Conservation (phyloP, 148 eudicot species). For the Silene uniflora region DNA sequence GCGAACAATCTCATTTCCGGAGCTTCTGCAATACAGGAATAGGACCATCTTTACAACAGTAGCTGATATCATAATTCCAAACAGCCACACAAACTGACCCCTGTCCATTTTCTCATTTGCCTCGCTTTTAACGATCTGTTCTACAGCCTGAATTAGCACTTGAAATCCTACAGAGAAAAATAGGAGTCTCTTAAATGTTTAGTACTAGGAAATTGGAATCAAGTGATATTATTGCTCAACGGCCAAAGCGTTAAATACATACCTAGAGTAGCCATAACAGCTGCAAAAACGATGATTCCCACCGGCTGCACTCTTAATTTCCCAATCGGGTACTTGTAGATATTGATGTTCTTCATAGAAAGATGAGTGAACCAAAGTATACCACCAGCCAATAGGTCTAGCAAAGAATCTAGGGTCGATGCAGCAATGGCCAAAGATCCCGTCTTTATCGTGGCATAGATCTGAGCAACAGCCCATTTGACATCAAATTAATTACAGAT, state of each 20-base stretch:
- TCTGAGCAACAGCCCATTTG: slow-evolving; percentile 29
- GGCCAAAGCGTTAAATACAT: slow-evolving; percentile 16
- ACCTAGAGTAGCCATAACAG: slow-evolving; percentile 97
- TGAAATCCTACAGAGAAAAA: slow-evolving; percentile 61
- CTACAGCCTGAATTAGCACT: slow-evolving; percentile 70
- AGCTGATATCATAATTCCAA: slow-evolving; percentile 68
- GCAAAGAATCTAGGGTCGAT: slow-evolving; percentile 86
- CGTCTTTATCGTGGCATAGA: slow-evolving; percentile 69
- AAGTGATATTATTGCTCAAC: background rate
- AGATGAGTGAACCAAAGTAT: slow-evolving; percentile 94
- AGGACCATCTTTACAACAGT: slow-evolving; percentile 63
- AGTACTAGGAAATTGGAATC: background rate
- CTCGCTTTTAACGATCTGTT: slow-evolving; percentile 50
- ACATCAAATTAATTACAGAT: background rate
- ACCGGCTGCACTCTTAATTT: slow-evolving; percentile 96
- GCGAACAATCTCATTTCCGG: slow-evolving; percentile 76
- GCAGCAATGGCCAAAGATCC: slow-evolving; percentile 98
- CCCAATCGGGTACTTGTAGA: slow-evolving; percentile 90
- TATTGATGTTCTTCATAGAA: slow-evolving; percentile 76
- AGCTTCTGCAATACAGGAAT: slow-evolving; percentile 78
- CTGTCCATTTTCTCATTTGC: slow-evolving; percentile 44
- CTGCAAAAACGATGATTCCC: slow-evolving; percentile 88
- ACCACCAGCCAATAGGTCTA: slow-evolving; percentile 91
- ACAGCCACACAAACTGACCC: slow-evolving; percentile 66
- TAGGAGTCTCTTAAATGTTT: background rate